Conservation (phyloP, 2,329 filamentous ascomycete species). For the Emmonsiellopsis sp. region DNA sequence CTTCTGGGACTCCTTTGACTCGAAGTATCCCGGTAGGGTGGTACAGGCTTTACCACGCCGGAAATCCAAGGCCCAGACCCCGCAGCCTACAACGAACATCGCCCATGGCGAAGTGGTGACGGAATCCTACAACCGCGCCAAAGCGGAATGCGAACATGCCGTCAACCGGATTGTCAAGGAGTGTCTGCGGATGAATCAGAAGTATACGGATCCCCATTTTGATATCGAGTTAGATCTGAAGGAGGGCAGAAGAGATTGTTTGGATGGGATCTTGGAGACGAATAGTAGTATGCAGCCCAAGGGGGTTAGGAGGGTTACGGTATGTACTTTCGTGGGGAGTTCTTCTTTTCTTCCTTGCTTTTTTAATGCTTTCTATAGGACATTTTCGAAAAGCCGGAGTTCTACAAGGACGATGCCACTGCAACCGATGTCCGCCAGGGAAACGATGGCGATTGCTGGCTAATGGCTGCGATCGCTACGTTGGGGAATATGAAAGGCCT, state of each 20-base stretch:
- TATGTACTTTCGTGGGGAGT: conserved; percentile 18
- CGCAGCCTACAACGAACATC: conserved; percentile 48
- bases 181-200: conserved; percentile 70
- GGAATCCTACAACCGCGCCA: conserved; percentile 64
- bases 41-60: conserved; percentile 54
- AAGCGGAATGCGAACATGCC: conserved; percentile 54
- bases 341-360: background rate
- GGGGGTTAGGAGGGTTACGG: conserved; percentile 61
- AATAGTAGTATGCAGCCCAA: conserved; percentile 47
- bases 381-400: conserved; percentile 66
- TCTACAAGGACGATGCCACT: conserved; percentile 68
- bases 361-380: conserved; percentile 39
- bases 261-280: conserved; percentile 36
- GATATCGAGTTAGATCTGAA: conserved; percentile 72
- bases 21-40: conserved; percentile 62
- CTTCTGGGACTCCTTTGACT: conserved; percentile 64
- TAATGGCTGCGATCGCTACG: conserved; percentile 70
- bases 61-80: conserved; percentile 52
- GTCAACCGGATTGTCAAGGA: conserved; percentile 50
- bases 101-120: conserved; percentile 49
- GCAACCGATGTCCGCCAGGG: conserved; percentile 74
- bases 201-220: conserved; percentile 79
- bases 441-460: conserved; percentile 73
- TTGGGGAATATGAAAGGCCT: conserved; percentile 63
- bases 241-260: conserved; percentile 41